Base-by-base conservation (phyloP, 2,329 filamentous ascomycete genomes). In the Colletotrichum lupini region DNA sequence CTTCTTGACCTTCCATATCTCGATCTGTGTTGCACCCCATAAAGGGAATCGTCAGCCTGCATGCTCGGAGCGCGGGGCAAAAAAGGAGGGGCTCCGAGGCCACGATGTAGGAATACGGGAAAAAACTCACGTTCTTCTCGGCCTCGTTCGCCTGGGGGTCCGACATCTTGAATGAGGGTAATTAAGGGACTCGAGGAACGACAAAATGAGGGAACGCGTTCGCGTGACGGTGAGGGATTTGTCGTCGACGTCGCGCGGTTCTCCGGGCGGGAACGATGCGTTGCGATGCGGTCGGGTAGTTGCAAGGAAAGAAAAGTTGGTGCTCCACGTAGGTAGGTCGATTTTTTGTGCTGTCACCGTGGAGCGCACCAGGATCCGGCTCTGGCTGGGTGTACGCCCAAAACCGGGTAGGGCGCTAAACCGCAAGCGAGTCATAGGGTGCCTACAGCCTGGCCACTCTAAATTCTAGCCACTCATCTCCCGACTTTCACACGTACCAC, bases 1-100 rank as follows among this genome's bases (percentile, higher is more conserved):
- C 90, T 99, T 99, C 91, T 99, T 99, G 82, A 99, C 95, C 93
- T 99, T 98, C 94, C 93, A 95, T 87, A 92, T 93, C 86, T 93
- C 91, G 80, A 93, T 93, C 89, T 91, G 77, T 77, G 53, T 57
- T 37, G 52, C 28, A 58, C 58, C 59, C 46, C 46, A 56, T 59
- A 60, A 58, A 69, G 42, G 58, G 66, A 62, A 76, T 77, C 72
- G 74, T 72, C 68, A 72, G 72, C 62, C 61, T 70, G 60, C 52
- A 72, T 52, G 70, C 65, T 58, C 73, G 69, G 63, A 72, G 57
- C 72, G 65, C 67, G 76, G 72, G 68, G 65, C 69, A 65, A 42
- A 64, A 73, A 71, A 73, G 67, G 67, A 75, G 66, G 62, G 64
- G 67, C 67, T 60, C 56, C n/a, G 32, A 62, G 61, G 70, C 53